A percentile compares a stretch with the other conserved stretches of the same genome.
Conservation (phyloP, 169 alveolate genomes). For the Besnoitia besnoiti region DNA sequence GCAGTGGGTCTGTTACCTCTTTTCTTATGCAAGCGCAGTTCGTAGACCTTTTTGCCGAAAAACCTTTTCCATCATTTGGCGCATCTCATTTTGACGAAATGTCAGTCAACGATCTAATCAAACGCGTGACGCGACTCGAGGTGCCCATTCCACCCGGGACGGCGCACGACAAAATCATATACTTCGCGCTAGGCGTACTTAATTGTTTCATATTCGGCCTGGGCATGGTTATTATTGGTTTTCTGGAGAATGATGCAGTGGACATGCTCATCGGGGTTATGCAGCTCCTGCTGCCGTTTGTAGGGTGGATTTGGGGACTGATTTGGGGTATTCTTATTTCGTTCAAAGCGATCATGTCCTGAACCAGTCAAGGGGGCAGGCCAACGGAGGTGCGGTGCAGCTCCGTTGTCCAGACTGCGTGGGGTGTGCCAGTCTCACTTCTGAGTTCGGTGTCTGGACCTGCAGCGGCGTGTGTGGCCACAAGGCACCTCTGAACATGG, state of each 20-base stretch:
- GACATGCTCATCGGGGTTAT: constrained; percentile 69
- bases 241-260: constrained; percentile 66
- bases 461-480: too few relatives aligned
- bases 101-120: background rate
- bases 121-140: background rate
- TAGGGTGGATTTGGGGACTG: constrained; percentile 73
- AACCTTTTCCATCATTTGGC: background rate
- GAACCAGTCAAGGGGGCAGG: too few relatives aligned
- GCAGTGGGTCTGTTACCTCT: too few relatives aligned
- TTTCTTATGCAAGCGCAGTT: too few relatives aligned
- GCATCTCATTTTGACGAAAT: background rate
- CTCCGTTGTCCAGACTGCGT: too few relatives aligned
- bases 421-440: too few relatives aligned
- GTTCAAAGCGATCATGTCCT: background rate
- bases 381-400: too few relatives aligned
- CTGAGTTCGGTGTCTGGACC: too few relatives aligned
- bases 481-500: too few relatives aligned
- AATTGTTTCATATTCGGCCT: constrained; percentile 67
- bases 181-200: constrained; percentile 64
- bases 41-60: too few relatives aligned
- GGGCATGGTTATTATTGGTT: constrained; percentile 72
- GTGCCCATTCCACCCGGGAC: constrained; percentile 18
- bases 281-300: constrained; percentile 69
- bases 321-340: constrained; percentile 71
- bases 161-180: background rate